These are phyloP conservation scores for Pestalotiopsis sp. DNA, from an alignment of 2,329 filamentous ascomycete species.

Conservation along the genomic window DNA sequence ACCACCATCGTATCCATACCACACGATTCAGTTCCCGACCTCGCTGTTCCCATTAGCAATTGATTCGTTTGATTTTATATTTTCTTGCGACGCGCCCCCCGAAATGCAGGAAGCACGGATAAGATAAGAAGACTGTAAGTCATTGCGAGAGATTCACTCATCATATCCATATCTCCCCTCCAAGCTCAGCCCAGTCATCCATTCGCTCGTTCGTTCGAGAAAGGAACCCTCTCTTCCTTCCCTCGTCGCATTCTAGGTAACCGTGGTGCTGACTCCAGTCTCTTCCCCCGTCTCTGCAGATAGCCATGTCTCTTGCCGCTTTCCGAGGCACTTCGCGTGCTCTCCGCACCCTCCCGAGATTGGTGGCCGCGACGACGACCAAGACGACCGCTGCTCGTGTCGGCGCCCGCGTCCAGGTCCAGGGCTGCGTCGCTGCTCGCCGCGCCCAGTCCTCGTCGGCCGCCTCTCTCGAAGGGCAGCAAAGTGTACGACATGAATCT, in stretches of 20 bases:
- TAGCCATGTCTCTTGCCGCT: constrained; percentile 49
- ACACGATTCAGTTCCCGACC: constrained; percentile 6
- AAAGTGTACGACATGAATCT: constrained; percentile 49
- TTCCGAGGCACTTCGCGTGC: constrained; percentile 53
- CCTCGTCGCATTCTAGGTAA: background rate
- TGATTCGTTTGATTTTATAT: constrained; percentile 8
- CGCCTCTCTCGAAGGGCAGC: constrained; percentile 56
- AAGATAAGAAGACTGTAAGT: constrained; percentile 12
- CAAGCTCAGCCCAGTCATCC: background rate
- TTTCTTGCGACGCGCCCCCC: background rate
- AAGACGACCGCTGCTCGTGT: constrained; percentile 11
- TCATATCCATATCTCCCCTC: background rate
- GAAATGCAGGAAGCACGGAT: constrained; percentile 7
- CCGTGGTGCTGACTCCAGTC: constrained; percentile 10
- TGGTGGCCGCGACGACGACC: constrained; percentile 26
- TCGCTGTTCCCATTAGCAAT: constrained; percentile 13
- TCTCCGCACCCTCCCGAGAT: constrained; percentile 42
- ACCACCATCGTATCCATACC: constrained; percentile 3
- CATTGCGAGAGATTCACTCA: background rate
- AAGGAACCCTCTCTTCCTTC: background rate
- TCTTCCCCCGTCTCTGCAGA: constrained; percentile 9
- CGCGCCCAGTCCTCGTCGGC: constrained; percentile 46
- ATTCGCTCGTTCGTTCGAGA: background rate
- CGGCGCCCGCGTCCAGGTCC: constrained; percentile 1
- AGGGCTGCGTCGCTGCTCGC: constrained; percentile 26